Evolutionary conservation across 257 asterid genomes (phyloP).

Genomic region (Henckelia pumila): DNA sequence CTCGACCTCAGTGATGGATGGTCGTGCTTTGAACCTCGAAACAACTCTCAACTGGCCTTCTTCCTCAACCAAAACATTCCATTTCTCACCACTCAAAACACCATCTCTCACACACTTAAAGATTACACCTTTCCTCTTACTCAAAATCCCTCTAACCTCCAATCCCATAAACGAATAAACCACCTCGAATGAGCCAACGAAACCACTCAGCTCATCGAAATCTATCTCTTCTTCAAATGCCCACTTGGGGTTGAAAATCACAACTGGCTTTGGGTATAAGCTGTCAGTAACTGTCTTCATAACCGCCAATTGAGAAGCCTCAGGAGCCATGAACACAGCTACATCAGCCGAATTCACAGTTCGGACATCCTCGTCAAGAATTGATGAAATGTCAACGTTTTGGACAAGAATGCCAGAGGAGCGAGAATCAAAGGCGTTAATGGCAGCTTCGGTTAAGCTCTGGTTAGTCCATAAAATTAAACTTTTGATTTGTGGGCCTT

Average conservation of each 20-base stretch:
- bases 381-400: slow-evolving; percentile 44
- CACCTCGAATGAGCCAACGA: slow-evolving; percentile 73
- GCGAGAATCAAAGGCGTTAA: slow-evolving; percentile 42
- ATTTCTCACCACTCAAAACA: slow-evolving; percentile 76
- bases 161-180: slow-evolving; percentile 83
- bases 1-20: slow-evolving; percentile 69
- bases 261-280: slow-evolving; percentile 64
- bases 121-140: slow-evolving; percentile 71
- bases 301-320: slow-evolving; percentile 47
- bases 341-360: slow-evolving; percentile 52
- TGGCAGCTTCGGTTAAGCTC: slow-evolving; percentile 48
- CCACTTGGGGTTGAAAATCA: slow-evolving; percentile 86
- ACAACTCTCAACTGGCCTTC: slow-evolving; percentile 57
- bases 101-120: slow-evolving; percentile 73
- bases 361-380: slow-evolving; percentile 39
- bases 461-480: slow-evolving; percentile 57
- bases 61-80: slow-evolving; percentile 79
- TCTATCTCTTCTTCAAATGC: slow-evolving; percentile 64
- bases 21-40: slow-evolving; percentile 54
- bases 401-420: slow-evolving; percentile 43
- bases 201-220: slow-evolving; percentile 51
- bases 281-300: slow-evolving; percentile 49
- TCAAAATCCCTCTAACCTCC: slow-evolving; percentile 77
- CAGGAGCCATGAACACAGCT: slow-evolving; percentile 59
- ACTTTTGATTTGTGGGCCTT: slow-evolving; percentile 50